phyloP scores from a whole-genome alignment of 176 grass and related monocot genomes.

The Avena eriantha region DNA sequence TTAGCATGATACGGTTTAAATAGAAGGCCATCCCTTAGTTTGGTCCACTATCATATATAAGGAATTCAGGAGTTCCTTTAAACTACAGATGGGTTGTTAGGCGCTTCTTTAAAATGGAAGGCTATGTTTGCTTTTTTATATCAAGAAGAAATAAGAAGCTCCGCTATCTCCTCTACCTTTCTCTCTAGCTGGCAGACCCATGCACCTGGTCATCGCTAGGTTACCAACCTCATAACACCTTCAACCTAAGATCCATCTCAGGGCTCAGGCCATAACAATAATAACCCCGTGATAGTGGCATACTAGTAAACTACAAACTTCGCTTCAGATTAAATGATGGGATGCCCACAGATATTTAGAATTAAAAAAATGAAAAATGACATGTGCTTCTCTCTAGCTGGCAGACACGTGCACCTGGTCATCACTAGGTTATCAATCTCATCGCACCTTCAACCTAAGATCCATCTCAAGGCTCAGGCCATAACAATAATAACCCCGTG shows the following conservation, averaged over 20 bases:
- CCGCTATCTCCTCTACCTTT: neutral
- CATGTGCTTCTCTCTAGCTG: conserved; percentile 15
- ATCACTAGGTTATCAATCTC: conserved; percentile 10
- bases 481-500: neutral
- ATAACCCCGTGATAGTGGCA: conserved; percentile 8
- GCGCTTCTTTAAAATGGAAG: conserved; percentile 5
- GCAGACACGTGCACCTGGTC: conserved; percentile 9
- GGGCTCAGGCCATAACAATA: neutral
- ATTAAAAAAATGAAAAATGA: conserved; percentile 29
- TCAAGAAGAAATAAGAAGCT: neutral
- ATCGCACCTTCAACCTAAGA: conserved; percentile 2
- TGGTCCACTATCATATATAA: neutral
- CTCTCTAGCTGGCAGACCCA: conserved; percentile 8
- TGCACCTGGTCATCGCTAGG: neutral
- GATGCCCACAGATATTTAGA: conserved; percentile 14
- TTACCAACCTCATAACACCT: neutral
- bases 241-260: conserved; percentile 22
- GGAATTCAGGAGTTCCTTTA: neutral
- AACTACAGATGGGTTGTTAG: conserved; percentile 9
- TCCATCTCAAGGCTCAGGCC: neutral
- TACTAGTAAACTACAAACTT: conserved; percentile 15
- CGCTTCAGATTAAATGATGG: neutral
- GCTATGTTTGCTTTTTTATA: neutral
- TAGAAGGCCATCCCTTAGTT: conserved; percentile 15
- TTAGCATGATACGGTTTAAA: neutral